Conservation (phyloP, 2,329 filamentous ascomycete genomes). For the Magnaporthiopsis rhizophila region DNA sequence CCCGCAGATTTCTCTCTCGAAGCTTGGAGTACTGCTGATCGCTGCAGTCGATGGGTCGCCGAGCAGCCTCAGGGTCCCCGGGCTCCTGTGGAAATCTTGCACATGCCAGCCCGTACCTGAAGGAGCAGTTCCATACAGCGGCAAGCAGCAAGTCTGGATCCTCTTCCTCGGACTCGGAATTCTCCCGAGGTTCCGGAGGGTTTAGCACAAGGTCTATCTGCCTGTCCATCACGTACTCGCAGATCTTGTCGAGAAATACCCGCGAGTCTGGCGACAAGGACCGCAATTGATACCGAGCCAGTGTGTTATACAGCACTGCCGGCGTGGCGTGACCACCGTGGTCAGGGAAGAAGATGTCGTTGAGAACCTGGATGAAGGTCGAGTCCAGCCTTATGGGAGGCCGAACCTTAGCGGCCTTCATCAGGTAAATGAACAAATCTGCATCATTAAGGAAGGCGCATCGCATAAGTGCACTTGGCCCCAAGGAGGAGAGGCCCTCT, state of each 20-base stretch:
- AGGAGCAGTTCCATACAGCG: not conserved
- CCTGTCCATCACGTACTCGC: not conserved
- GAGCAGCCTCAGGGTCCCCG: not conserved
- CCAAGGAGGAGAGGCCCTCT: not conserved
- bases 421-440: not conserved
- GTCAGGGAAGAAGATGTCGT: not conserved
- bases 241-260: not conserved
- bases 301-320: not conserved
- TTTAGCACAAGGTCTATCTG: not conserved
- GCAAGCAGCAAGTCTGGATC: not conserved
- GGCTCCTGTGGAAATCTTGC: not conserved
- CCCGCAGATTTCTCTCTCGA: not conserved
- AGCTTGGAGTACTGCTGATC: not conserved
- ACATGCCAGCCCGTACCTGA: not conserved
- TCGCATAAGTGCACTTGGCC: not conserved
- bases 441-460: not conserved
- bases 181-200: no score
- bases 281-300: not conserved
- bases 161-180: not conserved
- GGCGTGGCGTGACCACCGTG: not conserved
- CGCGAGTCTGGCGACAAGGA: not conserved
- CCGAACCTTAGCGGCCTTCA: not conserved
- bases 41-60: slow-evolving; percentile 1
- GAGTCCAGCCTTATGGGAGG: not conserved
- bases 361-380: not conserved